A percentile compares a stretch with the other conserved stretches of the same genome.
These are phyloP conservation scores for Brassica rapa DNA, from an alignment of 345 rosid species.

Conservation along the genomic window DNA sequence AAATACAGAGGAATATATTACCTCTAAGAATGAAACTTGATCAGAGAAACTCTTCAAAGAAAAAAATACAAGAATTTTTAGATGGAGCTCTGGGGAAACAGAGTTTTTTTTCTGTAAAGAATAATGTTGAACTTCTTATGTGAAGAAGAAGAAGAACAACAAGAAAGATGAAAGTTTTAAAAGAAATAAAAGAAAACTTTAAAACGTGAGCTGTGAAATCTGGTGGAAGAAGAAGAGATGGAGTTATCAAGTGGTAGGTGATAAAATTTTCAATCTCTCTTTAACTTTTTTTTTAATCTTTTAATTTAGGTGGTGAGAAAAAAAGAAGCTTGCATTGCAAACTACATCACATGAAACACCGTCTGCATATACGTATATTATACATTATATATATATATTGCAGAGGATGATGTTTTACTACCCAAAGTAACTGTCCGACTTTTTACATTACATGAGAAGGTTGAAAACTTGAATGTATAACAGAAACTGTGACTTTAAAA, in stretches of 20 bases:
- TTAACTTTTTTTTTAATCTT: not conserved
- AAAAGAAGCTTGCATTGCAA: conserved; percentile 33
- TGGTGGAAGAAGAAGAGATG: conserved; percentile 54
- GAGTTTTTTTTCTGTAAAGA: not conserved
- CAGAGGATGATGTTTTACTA: not conserved
- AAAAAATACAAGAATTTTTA: not conserved
- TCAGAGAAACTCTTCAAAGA: conserved; percentile 34
- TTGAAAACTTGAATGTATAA: not conserved
- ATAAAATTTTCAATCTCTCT: conserved; percentile 24
- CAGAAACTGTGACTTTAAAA: not conserved
- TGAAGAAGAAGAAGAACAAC: conserved; percentile 19
- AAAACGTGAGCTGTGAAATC: conserved; percentile 26
- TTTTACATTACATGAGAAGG: not conserved
- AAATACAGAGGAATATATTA: conserved; percentile 13
- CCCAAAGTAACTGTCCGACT: not conserved
- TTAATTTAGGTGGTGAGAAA: conserved; percentile 1
- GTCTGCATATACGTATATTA: conserved; percentile 1
- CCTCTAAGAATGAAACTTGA: conserved; percentile 36
- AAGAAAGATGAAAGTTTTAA: not conserved
- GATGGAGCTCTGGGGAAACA: conserved; percentile 8
- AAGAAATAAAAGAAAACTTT: not conserved
- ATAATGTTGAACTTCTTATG: conserved; percentile 4
- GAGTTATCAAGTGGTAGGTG: conserved; percentile 87
- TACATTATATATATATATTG: not conserved
- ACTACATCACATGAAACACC: conserved; percentile 7